Evolutionary conservation across 1,284 basidiomycete species (phyloP).

Genomic region (Heterobasidion occidentale): DNA sequence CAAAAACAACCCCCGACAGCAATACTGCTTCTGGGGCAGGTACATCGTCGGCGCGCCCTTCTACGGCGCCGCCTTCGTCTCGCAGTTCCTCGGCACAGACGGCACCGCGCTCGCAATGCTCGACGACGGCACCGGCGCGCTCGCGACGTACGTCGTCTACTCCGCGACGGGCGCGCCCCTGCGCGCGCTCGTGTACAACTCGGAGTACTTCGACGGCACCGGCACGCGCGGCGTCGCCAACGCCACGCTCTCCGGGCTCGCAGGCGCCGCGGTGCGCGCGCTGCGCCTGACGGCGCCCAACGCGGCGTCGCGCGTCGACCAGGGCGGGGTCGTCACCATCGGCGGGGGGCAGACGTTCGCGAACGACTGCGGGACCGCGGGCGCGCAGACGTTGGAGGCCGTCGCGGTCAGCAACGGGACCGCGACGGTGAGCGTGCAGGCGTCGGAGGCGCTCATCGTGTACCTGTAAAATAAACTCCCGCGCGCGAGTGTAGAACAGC

Average conservation of each 20-base stretch:
- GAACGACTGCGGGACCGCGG: constrained; percentile 17
- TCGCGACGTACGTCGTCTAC: constrained; percentile 30
- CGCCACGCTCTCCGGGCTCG: constrained; percentile 14
- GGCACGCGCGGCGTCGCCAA: constrained; percentile 20
- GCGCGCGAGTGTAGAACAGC: too few relatives aligned
- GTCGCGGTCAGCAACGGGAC: constrained; percentile 19
- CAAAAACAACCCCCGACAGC: constrained; percentile 14
- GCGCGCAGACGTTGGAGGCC: constrained; percentile 23
- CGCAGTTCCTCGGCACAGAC: constrained; percentile 29
- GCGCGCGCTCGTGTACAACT: constrained; percentile 30
- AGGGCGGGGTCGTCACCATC: constrained; percentile 30
- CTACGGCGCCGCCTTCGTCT: constrained; percentile 33
- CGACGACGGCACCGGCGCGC: constrained; percentile 24
- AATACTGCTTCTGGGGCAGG: constrained; percentile 34
- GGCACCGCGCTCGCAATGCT: constrained; percentile 26
- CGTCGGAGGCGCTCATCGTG: constrained; percentile 32
- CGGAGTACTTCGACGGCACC: constrained; percentile 20
- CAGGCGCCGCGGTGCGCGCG: constrained; percentile 18
- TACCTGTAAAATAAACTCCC: constrained; percentile 16
- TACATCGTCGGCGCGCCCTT: constrained; percentile 28
- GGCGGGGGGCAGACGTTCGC: constrained; percentile 27
- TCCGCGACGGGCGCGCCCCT: constrained; percentile 18
- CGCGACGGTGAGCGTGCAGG: constrained; percentile 23
- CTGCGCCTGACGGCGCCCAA: constrained; percentile 29
- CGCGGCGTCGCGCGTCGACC: constrained; percentile 25